Base-by-base conservation (phyloP, 2,329 filamentous ascomycete genomes). In the Botrytis medusae region DNA sequence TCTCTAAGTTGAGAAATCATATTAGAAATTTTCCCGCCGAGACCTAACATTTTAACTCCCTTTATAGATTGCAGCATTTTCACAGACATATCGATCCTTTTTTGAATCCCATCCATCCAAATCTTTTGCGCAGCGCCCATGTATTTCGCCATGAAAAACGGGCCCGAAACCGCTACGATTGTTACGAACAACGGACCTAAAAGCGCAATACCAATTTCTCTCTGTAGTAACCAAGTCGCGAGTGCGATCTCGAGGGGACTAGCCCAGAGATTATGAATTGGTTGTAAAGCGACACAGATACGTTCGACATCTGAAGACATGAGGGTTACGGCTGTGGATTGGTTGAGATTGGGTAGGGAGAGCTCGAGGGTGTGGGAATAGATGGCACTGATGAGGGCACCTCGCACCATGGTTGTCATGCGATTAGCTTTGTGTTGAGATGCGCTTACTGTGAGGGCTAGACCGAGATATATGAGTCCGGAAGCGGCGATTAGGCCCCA, bases 231-330 rank as follows among this genome's bases (percentile, higher is more conserved):
- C 63, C 79, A 84, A 2, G 83, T 78, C 0, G 80, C 82, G 22
- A 85, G 71, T 0, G 77, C 79, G 14, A 84, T 75, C 29, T 85
- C 83, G 14, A 85, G 73, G 1, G 82, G 64, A 32, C 79, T 79
- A 3, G 83, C 81, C 83, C 83, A 85, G n/a, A 82, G 77, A 5
- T 83, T 82, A 75, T 83, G 80, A 1, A 84, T 71, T 0, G 75
- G 71, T 0, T 77, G 74, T 20, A 80, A 74, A 0, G 54, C n/a
- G 16, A 57, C n/a, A 32, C 54, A 32, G 8, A 59, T 34, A 5
- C 54, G 29, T 54, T 77, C 75, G 9, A 87, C 81, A 62, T 79
- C 77, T 0, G 84, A 82, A n/a, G 82, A 84, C 84, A 87, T 86
- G 6, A 86, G 79, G 1, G 84, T 86, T 10, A 77, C 76, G 0